Evolutionary conservation across 352 stramenopile genomes (phyloP).

Genomic region (Phytopythium ostracodes): DNA sequence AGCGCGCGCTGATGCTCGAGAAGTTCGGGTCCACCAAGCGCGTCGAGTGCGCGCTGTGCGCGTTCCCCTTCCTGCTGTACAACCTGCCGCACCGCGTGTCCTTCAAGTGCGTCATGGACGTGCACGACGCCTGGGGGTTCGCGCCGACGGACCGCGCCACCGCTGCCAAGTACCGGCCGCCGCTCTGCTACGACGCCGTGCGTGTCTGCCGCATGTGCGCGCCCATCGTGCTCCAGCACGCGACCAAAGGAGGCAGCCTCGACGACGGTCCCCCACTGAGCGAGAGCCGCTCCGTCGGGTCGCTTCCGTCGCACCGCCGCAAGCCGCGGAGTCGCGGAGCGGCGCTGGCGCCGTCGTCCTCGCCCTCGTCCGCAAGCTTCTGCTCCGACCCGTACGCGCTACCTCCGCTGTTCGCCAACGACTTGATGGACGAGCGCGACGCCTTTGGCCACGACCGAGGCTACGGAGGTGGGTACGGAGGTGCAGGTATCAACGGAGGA

Average conservation of each 20-base stretch:
- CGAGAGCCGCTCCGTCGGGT: conserved; percentile 14
- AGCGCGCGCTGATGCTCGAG: conserved; percentile 45
- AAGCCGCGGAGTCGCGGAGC: conserved; percentile 6
- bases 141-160: conserved; percentile 34
- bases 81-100: conserved; percentile 70
- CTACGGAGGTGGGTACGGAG: not conserved
- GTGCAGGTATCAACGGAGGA: conserved; percentile 13
- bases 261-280: conserved; percentile 1
- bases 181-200: conserved; percentile 69
- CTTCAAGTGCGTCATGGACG: conserved; percentile 77
- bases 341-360: conserved; percentile 14
- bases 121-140: conserved; percentile 59
- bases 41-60: conserved; percentile 58
- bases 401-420: conserved; percentile 60
- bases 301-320: conserved; percentile 3
- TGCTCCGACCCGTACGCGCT: conserved; percentile 62
- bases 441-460: not conserved
- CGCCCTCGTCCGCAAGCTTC: conserved; percentile 4
- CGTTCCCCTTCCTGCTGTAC: conserved; percentile 42
- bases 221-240: conserved; percentile 57
- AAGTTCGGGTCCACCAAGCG: conserved; percentile 60
- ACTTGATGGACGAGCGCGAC: conserved; percentile 42
- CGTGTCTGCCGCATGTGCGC: conserved; percentile 72
- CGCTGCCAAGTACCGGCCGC: conserved; percentile 49
- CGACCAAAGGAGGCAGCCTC: conserved; percentile 17